Percentiles rank a stretch among this genome's conserved stretches.
Evolutionary conservation across 1,284 basidiomycete genomes (phyloP).

Genomic region (Fomitopsis schrenkii): DNA sequence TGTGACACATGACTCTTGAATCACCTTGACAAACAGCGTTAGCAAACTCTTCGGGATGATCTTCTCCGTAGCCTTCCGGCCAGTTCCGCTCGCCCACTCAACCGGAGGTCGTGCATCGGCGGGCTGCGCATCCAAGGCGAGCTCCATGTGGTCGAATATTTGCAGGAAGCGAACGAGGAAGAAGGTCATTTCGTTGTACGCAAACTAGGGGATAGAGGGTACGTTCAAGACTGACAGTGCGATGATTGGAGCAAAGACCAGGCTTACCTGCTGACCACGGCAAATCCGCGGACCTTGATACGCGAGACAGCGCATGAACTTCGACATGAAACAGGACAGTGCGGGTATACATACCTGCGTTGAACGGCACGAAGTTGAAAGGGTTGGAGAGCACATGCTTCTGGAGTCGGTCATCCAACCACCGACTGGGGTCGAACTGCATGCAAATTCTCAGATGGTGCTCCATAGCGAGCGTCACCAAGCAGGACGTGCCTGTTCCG

Average conservation of each 20-base stretch:
- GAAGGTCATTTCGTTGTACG: conserved; percentile 43
- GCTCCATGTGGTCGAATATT: conserved; percentile 29
- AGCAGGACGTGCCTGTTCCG: not conserved
- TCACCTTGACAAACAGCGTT: conserved; percentile 37
- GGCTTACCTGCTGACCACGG: conserved; percentile 45
- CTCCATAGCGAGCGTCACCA: not conserved
- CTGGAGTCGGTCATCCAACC: conserved; percentile 46
- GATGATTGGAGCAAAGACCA: not conserved
- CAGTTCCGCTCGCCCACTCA: conserved; percentile 27
- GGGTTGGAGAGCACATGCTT: conserved; percentile 49
- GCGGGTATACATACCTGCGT: conserved; percentile 32
- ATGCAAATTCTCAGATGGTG: not conserved
- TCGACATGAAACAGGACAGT: not conserved
- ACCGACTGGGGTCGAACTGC: conserved; percentile 54
- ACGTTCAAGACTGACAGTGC: not conserved
- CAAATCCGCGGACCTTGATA: no score
- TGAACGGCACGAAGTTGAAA: conserved; percentile 56
- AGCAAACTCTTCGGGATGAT: conserved; percentile 33
- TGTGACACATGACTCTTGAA: not conserved
- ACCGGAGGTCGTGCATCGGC: conserved; percentile 27
- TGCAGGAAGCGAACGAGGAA: conserved; percentile 41
- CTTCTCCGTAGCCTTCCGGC: conserved; percentile 34
- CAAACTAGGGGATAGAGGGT: conserved; percentile 27
- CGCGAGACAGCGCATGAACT: no score
- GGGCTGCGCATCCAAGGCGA: conserved; percentile 33